Conservation (phyloP, 1,139 yeast genomes). For the Citeromyces hawaiiensis region DNA sequence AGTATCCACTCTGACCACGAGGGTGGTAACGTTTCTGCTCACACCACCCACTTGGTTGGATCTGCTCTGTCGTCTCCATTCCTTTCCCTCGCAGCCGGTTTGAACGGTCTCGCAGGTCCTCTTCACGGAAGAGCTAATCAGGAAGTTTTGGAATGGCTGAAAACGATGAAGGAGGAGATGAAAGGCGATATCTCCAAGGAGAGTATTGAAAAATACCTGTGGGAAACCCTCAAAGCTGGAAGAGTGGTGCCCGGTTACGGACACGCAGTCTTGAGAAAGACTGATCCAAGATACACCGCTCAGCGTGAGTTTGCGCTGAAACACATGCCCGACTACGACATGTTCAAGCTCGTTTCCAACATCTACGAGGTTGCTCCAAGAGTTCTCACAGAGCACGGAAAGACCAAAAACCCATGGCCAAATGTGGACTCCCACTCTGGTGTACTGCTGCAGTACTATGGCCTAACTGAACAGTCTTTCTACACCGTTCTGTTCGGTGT, state of each 20-base stretch:
- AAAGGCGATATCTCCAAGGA: constrained; percentile 61
- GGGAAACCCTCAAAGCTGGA: constrained; percentile 86
- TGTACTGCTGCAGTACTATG: constrained; percentile 93
- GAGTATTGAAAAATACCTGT: constrained; percentile 75
- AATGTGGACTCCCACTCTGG: constrained; percentile 98
- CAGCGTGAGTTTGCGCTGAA: constrained; percentile 93
- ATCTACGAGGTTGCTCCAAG: constrained; percentile 93
- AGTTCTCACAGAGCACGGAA: constrained; percentile 92
- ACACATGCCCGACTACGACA: constrained; percentile 94
- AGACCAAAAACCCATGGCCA: constrained; percentile 99
- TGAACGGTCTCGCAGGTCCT: constrained; percentile 97
- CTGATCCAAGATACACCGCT: constrained; percentile 96
- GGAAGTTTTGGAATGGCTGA: constrained; percentile 90
- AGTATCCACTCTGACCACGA: constrained; percentile 97
- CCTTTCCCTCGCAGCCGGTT: constrained; percentile 87
- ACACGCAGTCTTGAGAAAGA: constrained; percentile 91
- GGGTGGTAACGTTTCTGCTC: constrained; percentile 98
- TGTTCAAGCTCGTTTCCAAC: constrained; percentile 81
- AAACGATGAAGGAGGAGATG: constrained; percentile 66
- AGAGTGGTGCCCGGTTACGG: constrained; percentile 98
- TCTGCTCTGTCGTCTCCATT: constrained; percentile 91
- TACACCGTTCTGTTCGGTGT: constrained; percentile 98
- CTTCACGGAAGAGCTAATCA: constrained; percentile 97
- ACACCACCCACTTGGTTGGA: constrained; percentile 94
- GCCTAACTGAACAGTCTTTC: constrained; percentile 88